Evolutionary conservation across 2,329 filamentous ascomycete genomes (phyloP), one percentile per base, ranked within the genome.

Genomic region (Emergomyces orientalis): DNA sequence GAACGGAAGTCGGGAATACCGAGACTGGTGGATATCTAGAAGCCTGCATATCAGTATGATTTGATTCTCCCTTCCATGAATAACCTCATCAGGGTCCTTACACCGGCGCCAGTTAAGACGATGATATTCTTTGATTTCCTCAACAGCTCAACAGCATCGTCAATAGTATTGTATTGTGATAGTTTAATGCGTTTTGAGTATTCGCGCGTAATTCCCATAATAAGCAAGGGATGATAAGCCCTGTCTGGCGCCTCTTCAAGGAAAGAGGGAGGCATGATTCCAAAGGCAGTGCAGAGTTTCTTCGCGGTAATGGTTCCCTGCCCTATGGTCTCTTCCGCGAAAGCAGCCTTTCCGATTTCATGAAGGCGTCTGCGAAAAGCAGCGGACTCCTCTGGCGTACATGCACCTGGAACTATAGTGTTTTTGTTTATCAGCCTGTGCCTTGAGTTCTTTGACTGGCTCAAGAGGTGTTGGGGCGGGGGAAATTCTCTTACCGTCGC

Each of bases 1-100:
- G 92, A 97, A 67, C 94, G 88, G 72, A 99, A 99, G 75, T 99
- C 94, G 4, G 94, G 94, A 64, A 99, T 97, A 65, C 94, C 94
- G 25, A 99, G 85, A 60, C 91, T 96, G 0, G 94, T 99, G 32
- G 92, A 97, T 68, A 99, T 97, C 77, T 81, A 65, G 27, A 55
- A 41, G 17, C 22, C 37, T 39, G 25, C 2, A 41, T 34, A 39
- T 32, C 22, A 52, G 67, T 17, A 68, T 63, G 57, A 59, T 37
- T 49, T 37, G 25, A 61, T 27, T 25, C 55, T 54, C 43, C 25
- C 8, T 41, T 39, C 25, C 54, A 27, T 19, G 37, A 49, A 37
- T 37, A 39, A 49, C 19, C 43, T 27, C 49, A 3, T 39, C n/a
- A 59, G 22, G 45, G 49, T 32, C 71, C 78, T 67, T 76, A 81